Conservation (phyloP, 139 green algal genomes). For the Pleodorina starrii region DNA sequence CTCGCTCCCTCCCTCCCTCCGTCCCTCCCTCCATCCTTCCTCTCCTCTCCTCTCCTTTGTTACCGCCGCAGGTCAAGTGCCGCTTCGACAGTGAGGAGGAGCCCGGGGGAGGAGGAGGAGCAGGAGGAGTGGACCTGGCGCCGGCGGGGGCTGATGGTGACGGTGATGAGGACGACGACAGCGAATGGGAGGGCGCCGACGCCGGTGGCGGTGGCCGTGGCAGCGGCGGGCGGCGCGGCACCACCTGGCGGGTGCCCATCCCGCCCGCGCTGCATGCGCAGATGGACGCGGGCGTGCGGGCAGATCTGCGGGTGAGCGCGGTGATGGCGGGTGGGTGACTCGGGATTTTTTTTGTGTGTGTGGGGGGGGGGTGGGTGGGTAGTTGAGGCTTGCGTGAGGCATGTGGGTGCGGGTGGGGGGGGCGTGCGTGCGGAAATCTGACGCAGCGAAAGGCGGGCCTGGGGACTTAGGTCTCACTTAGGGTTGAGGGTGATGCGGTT, state of each 20-base stretch:
- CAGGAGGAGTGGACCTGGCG: not conserved
- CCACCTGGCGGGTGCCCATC: constrained; percentile 24
- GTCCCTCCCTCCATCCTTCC: too few species aligned
- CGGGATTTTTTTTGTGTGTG: too few species aligned
- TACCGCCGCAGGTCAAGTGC: constrained; percentile 35
- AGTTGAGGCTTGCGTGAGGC: too few species aligned
- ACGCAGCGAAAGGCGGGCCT: too few species aligned
- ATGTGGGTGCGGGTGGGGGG: too few species aligned
- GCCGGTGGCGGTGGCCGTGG: not conserved
- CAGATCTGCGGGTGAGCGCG: constrained; percentile 2
- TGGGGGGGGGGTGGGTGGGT: too few species aligned
- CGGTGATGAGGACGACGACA: not conserved
- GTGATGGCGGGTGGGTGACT: not conserved
- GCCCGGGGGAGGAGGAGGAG: too few species aligned
- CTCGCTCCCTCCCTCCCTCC: too few species aligned
- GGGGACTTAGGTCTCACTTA: too few species aligned
- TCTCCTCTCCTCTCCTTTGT: too few species aligned
- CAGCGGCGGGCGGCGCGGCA: not conserved
- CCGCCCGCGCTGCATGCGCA: constrained; percentile 8
- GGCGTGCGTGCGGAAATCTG: too few species aligned
- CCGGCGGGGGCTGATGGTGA: not conserved
- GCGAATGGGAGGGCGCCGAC: constrained; percentile 5
- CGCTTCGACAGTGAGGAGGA: not conserved
- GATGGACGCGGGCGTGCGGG: not conserved
- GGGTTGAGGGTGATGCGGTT: too few species aligned